Conservation (phyloP, 352 stramenopile species). For the Phytophthora nicotianae region DNA sequence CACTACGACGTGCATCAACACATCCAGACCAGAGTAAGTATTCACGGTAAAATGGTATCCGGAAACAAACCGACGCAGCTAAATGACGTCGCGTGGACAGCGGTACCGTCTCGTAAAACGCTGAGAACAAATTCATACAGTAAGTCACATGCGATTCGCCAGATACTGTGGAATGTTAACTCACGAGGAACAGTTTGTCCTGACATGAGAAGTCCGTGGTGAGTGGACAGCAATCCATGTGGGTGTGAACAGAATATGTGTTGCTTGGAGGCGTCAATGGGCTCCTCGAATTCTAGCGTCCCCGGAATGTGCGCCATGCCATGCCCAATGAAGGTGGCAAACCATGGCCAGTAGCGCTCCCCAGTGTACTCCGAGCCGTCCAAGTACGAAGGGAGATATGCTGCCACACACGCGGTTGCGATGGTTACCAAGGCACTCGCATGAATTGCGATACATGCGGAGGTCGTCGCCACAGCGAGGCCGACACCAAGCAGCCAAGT, state of each 20-base stretch:
- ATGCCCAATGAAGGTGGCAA: constrained; percentile 43
- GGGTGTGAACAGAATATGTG: constrained; percentile 85
- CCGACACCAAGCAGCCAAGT: constrained; percentile 41
- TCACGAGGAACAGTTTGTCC: constrained; percentile 64
- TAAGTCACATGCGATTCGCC: neutral
- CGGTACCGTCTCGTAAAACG: constrained; percentile 74
- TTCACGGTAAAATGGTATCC: constrained; percentile 77
- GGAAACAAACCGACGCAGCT: constrained; percentile 77
- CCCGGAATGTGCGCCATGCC: constrained; percentile 45
- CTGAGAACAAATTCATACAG: constrained; percentile 24
- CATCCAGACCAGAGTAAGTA: constrained; percentile 80
- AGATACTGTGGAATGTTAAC: constrained; percentile 12
- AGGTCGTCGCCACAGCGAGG: constrained; percentile 36
- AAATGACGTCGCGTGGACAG: constrained; percentile 70
- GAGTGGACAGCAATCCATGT: constrained; percentile 71
- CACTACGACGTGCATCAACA: constrained; percentile 68
- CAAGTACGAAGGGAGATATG: constrained; percentile 65
- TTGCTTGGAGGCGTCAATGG: constrained; percentile 61
- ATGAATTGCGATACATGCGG: constrained; percentile 38
- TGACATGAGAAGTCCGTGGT: constrained; percentile 70
- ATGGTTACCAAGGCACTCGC: constrained; percentile 20
- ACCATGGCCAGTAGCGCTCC: constrained; percentile 63
- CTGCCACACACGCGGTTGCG: constrained; percentile 31
- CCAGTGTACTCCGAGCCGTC: constrained; percentile 63
- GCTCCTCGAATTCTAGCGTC: constrained; percentile 76